These are phyloP conservation scores for Creolimax fragrantissima DNA, from an alignment of 78 protist genomes.

Conservation along the genomic window DNA sequence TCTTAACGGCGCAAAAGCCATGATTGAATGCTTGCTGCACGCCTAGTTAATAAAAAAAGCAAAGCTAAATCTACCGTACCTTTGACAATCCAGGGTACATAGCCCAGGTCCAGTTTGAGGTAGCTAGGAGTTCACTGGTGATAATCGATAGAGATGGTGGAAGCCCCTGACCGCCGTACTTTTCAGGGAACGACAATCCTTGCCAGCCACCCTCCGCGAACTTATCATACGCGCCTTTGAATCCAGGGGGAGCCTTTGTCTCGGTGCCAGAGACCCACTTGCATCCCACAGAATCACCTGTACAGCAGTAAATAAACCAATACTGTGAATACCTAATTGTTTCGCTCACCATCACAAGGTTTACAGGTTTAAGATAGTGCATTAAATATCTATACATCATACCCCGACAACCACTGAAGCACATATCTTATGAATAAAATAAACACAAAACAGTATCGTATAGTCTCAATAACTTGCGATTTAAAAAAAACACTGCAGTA, in stretches of 20 bases:
- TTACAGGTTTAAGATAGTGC: too few relatives aligned
- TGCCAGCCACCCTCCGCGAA: slow-evolving; percentile 43
- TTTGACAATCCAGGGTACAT: slow-evolving; percentile 44
- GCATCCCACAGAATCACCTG: slow-evolving; percentile 13
- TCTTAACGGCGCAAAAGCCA: too few relatives aligned
- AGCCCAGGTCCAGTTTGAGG: slow-evolving; percentile 44
- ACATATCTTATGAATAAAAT: not conserved
- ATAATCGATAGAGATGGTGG: slow-evolving; percentile 21
- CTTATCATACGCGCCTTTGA: slow-evolving; percentile 44
- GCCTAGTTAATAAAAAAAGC: too few relatives aligned
- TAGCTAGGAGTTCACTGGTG: slow-evolving; percentile 25
- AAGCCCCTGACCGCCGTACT: slow-evolving; percentile 49
- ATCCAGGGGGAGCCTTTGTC: slow-evolving; percentile 39
- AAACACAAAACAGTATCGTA: not conserved
- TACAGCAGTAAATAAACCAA: not conserved
- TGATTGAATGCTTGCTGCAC: too few relatives aligned
- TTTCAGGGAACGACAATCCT: slow-evolving; percentile 31
- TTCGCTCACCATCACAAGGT: not conserved
- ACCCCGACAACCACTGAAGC: not conserved
- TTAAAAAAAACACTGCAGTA: not conserved
- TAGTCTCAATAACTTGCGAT: not conserved
- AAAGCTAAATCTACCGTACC: too few relatives aligned
- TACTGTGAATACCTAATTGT: not conserved
- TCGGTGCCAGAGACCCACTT: not conserved
- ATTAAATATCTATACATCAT: not conserved